A percentile compares a stretch with the other conserved stretches of the same genome.
These are phyloP conservation scores for Mycena leptocephala DNA, from an alignment of 768 basidiomycete genomes.

Conservation along the genomic window DNA sequence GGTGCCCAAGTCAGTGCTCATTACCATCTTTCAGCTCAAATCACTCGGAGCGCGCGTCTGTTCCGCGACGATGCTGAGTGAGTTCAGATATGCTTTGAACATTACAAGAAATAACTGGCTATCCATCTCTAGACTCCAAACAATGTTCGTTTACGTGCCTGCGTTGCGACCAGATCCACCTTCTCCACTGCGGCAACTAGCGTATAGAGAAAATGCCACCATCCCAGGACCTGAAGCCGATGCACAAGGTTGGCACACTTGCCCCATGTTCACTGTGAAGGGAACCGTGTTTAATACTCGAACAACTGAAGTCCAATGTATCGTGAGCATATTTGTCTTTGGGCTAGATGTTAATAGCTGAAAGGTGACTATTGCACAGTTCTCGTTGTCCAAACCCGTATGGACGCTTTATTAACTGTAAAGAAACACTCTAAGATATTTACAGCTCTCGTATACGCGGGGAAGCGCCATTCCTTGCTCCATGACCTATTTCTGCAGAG, in stretches of 20 bases:
- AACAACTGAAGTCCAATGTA: conserved; percentile 57
- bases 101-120: neutral
- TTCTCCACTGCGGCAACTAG: conserved; percentile 65
- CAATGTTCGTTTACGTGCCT: conserved; percentile 53
- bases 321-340: conserved; percentile 49
- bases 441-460: conserved; percentile 63
- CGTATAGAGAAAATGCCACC: conserved; percentile 62
- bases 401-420: conserved; percentile 32
- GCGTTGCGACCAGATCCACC: conserved; percentile 61
- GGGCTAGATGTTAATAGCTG: neutral
- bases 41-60: neutral
- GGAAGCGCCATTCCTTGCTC: conserved; percentile 65
- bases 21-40: conserved; percentile 18
- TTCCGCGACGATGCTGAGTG: conserved; percentile 17
- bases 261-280: conserved; percentile 54
- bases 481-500: conserved; percentile 56
- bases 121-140: conserved; percentile 39
- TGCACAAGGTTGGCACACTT: conserved; percentile 67
- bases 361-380: conserved; percentile 45
- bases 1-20: neutral
- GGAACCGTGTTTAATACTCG: conserved; percentile 58
- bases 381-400: conserved; percentile 66
- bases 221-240: conserved; percentile 65
- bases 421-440: neutral
- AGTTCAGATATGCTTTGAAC: neutral